Evolutionary conservation across 305 asterid species (phyloP).

Genomic region (Withania somnifera): DNA sequence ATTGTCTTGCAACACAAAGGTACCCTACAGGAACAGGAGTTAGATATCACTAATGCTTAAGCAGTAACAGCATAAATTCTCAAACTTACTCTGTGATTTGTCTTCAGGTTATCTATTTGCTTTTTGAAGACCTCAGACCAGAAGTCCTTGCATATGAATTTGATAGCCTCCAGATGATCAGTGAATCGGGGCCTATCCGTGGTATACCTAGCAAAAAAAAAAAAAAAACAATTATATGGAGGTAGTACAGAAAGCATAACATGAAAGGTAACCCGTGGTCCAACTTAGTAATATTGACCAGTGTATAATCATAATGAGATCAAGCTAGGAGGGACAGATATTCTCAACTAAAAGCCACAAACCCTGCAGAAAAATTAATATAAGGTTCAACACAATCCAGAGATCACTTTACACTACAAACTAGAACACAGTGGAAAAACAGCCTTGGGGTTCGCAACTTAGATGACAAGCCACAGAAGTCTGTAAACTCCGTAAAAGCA

Average conservation of each 20-base stretch:
- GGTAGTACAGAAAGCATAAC: background rate
- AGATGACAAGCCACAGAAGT: background rate
- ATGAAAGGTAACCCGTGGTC: background rate
- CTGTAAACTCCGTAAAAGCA: background rate
- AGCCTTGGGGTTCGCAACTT: background rate
- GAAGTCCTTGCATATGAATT: conserved; percentile 97
- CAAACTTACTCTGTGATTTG: conserved; percentile 81
- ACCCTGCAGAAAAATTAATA: background rate
- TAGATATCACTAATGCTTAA: conserved; percentile 3
- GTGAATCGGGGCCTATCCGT: conserved; percentile 92
- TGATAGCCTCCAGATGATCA: conserved; percentile 91
- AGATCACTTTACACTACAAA: background rate
- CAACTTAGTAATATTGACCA: background rate
- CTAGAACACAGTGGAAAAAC: background rate
- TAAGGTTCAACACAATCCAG: background rate
- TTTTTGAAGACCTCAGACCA: conserved; percentile 99
- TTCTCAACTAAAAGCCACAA: background rate
- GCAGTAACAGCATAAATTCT: background rate
- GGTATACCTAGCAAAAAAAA: conserved; percentile 49
- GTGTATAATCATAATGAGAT: background rate
- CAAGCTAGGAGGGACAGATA: background rate
- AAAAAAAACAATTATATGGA: background rate
- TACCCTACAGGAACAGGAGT: conserved; percentile 43
- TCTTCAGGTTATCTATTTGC: conserved; percentile 94
- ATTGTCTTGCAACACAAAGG: conserved; percentile 95